Evolutionary conservation across 106 monocot species (phyloP), one percentile per base, ranked within the genome.

Genomic region (Cymbidium sinense): DNA sequence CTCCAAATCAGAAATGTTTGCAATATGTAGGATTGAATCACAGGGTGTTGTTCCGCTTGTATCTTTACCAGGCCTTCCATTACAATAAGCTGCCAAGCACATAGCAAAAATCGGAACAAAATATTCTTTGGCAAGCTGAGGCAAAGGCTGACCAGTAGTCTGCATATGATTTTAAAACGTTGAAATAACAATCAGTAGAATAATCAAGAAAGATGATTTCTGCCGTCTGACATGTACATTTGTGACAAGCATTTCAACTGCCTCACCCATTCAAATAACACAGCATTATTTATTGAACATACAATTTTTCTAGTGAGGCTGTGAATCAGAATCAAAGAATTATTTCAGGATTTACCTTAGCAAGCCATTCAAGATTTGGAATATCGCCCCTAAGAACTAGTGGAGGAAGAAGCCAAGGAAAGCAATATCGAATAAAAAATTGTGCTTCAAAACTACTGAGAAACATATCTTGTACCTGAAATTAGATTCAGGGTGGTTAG

Each of bases 41-140:
- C 74, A 76, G 78, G 93, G 88, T 41, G 81, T 91, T 17, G 36
- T 70, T 29, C 82, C 80, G 20, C 84, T 89, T 74, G 36, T 34
- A 79, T 86, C 86, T 47, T 85, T 88, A 5, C 86, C 84, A 37
- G 78, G 30, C 31, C 83, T 81, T 35, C 25, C 35, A 79, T 91
- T 88, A 58, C 85, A 93, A 71, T 85, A 84, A 71, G 89, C 76
- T 41, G 85, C 89, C 44, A 96, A 88, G 70, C 87, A 93, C 27
- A 89, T 52, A 47, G 91, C 81, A 83, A 93, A 93, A 70, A 96
- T 88, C 72, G 86, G 81, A 34, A 93, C 91, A 89, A 96, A 96
- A 70, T 91, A 83, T 43, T 87, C 87, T 85, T 81, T 86, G n/a
- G 78, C 82, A 80, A 96, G 86, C 52, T 71, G 11, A 77, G 89